Evolutionary conservation across 2,329 filamentous ascomycete genomes (phyloP).

Genomic region (Stagonosporopsis rhizophila): DNA sequence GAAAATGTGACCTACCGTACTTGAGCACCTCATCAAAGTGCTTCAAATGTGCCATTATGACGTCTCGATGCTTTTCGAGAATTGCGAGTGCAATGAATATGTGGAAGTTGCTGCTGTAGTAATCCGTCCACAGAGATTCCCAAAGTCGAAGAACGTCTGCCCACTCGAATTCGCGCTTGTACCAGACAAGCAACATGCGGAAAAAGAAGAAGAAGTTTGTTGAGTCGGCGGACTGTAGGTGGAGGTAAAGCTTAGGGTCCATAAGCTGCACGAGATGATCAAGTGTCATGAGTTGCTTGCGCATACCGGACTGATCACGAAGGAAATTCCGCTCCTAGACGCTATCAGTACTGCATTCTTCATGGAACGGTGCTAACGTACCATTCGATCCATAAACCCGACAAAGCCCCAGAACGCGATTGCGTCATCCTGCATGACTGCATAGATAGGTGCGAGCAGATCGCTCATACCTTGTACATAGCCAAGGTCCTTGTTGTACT

Average conservation of each 20-base stretch:
- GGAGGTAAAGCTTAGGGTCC: slow-evolving; percentile 91
- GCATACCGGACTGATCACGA: slow-evolving; percentile 95
- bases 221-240: slow-evolving; percentile 87
- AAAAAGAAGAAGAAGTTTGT: slow-evolving; percentile 99
- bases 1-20: slow-evolving; percentile 69
- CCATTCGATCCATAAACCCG: slow-evolving; percentile 95
- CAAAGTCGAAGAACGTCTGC: slow-evolving; percentile 84
- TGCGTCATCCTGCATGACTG: slow-evolving; percentile 95
- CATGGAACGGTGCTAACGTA: slow-evolving; percentile 33
- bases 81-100: slow-evolving; percentile 94
- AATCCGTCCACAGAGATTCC: slow-evolving; percentile 96
- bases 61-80: slow-evolving; percentile 91
- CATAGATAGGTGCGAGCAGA: slow-evolving; percentile 92
- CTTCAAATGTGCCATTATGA: slow-evolving; percentile 92
- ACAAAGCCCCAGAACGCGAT: slow-evolving; percentile 97
- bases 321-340: slow-evolving; percentile 85
- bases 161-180: slow-evolving; percentile 96
- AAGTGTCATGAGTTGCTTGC: slow-evolving; percentile 84
- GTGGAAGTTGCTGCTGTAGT: slow-evolving; percentile 86
- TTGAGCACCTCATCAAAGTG: slow-evolving; percentile 98
- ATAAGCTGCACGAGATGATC: slow-evolving; percentile 96
- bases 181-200: slow-evolving; percentile 98
- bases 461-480: slow-evolving; percentile 99
- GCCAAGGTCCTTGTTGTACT: slow-evolving; percentile 93
- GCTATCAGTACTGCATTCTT: slow-evolving; percentile 10